Base-by-base conservation (phyloP, 1,139 yeast genomes). In the Entelexis paramagnoliae region DNA sequence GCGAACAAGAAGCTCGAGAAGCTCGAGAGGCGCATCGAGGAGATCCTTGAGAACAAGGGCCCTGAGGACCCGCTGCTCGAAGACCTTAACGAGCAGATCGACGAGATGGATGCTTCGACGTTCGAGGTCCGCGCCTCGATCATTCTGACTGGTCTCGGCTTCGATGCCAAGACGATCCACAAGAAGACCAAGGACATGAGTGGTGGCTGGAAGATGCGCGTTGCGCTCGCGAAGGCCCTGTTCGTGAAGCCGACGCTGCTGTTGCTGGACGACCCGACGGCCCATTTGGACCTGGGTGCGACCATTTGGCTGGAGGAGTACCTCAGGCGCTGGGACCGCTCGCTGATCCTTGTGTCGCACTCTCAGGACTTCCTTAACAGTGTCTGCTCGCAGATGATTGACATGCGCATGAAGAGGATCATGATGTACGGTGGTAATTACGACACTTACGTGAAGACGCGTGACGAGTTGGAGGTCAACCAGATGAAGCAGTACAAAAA, bases 291-390 rank as follows among this genome's bases (percentile, higher is more conserved):
- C 76, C 79, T 93, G 68, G 96, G 91, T 70, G 98, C 98, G 56
- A 91, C 97, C 83, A 98, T 93, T 66, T 91, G 98, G 98, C 79
- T 91, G 71, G 99, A 91, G 78, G 97, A 89, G 74, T 91, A 91
- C 72, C 79, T 91, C 67, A 89, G 88, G 77, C 78, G 89, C 69
- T 91, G 83, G 70, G 96, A 89, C 71, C 81, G 94, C 70, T 89
- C 88, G 59, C 79, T 93, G 71, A 91, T 91, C 51, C 77, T 91
- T 62, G 97, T 91, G 58, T 91, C 98, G 30, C 99, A 91, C 74
- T 91, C 98, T 49, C 96, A 88, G 76, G 99, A 91, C 83, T 91
- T 91, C 95, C 77, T 91, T 66, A 93, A 91, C 72, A 96, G 97
- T 73, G 99, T 91, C 54, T 93, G 98, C 77, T 75, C 93, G 61